phyloP scores from a whole-genome alignment of 441 rosid genomes.

The Jatropha multifida region DNA sequence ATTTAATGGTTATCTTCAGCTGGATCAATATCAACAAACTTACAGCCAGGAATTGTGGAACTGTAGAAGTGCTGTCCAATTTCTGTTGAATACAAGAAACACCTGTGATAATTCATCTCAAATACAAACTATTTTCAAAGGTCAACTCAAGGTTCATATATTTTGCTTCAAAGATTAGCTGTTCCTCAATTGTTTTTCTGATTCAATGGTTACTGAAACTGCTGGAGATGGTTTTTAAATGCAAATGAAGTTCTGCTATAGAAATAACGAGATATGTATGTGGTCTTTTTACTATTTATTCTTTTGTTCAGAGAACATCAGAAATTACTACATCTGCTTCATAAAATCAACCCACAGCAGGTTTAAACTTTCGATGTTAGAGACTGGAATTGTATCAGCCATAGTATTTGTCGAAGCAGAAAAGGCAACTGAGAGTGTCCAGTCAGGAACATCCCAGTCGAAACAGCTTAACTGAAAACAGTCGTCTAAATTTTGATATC shows the following conservation, averaged over 20 bases:
- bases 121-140: neutral
- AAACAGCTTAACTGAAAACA: constrained; percentile 32
- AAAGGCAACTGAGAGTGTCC: constrained; percentile 4
- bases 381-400: neutral
- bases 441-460: constrained; percentile 12
- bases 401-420: constrained; percentile 19
- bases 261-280: neutral
- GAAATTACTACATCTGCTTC: neutral
- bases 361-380: neutral
- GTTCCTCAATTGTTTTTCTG: neutral
- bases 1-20: neutral
- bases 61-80: neutral
- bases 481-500: constrained; percentile 26
- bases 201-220: neutral
- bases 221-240: neutral
- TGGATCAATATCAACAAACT: neutral
- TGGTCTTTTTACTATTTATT: neutral
- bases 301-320: neutral
- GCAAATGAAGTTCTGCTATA: neutral
- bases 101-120: neutral
- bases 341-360: neutral
- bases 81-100: neutral
- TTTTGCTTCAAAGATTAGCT: neutral
- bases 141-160: neutral
- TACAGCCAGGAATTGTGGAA: neutral